Evolutionary conservation across 2,329 filamentous ascomycete species (phyloP), one percentile per base, ranked within the genome.

Genomic region (Plenodomus biglobosus): DNA sequence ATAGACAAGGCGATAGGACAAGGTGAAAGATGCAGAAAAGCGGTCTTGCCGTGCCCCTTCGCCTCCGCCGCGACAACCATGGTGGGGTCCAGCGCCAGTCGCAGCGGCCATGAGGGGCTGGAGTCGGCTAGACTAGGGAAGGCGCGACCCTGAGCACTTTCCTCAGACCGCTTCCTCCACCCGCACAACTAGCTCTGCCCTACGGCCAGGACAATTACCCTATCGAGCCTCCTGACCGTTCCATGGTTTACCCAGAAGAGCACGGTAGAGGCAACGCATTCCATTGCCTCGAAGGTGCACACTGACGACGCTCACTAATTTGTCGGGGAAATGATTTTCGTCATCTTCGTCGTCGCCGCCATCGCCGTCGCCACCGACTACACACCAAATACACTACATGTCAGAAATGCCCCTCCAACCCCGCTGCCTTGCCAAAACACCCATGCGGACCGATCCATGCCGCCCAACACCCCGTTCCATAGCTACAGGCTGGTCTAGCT

Each of bases 11-110:
- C 58, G 46, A 56, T 56, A 40, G 55, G 22, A 59, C 53, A 27
- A 40, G 36, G 19, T 40, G 43, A 44, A n/a, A 43, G 42, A 39
- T 47, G 48, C 54, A 51, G 46, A 55, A 60, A 48, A 49, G 58
- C 59, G 52, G 55, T 59, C 56, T 50, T 56, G 42, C 48, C 52
- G 44, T 43, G 50, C 44, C 46, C 50, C 46, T 41, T 32, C 27
- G 27, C 27, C 6, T 32, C 27, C 27, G 7, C 27, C 27, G 27
- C 27, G 27, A 32, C 27, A 11, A 10, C 27, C 13, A 15, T 32
- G 38, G n/a, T 30, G 27, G 41, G 34, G 27, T 32, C 27, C 27
- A 56, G 53, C 42, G 45, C 51, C 45, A 36, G 35, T 45, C 42
- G 40, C 11, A 32, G 13, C 22, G 7, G 27, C 27, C 27, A 32